These are phyloP conservation scores for Saccharum spontaneum DNA, from an alignment of 176 grass and related monocot species.

Conservation along the genomic window DNA sequence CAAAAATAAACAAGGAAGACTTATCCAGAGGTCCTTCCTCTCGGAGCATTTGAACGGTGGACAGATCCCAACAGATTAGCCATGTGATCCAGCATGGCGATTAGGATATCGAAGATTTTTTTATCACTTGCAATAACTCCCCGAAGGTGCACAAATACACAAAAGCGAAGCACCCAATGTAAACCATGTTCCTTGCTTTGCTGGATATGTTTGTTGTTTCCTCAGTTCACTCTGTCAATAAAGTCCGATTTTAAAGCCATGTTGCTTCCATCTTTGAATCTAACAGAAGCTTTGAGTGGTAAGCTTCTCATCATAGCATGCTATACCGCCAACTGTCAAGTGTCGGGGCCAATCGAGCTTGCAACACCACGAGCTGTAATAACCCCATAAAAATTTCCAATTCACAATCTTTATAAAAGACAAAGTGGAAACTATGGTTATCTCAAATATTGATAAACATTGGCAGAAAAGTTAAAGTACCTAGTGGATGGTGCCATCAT, in stretches of 20 bases:
- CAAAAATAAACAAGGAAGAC: neutral
- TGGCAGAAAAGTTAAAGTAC: constrained; percentile 18
- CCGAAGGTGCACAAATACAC: neutral
- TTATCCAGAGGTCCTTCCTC: neutral
- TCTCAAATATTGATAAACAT: constrained; percentile 10
- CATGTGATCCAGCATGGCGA: neutral
- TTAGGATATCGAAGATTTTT: neutral
- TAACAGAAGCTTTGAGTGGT: neutral
- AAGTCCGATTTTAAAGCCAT: neutral
- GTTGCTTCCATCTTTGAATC: neutral
- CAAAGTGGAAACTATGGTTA: neutral
- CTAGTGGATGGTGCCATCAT: constrained; percentile 26
- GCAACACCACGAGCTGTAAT: neutral
- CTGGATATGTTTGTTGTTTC: neutral
- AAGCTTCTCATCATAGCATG: neutral
- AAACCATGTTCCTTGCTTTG: neutral
- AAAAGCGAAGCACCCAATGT: neutral
- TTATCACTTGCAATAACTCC: neutral
- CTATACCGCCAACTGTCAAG: neutral
- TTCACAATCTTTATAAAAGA: neutral
- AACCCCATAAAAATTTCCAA: neutral
- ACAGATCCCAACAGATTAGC: neutral
- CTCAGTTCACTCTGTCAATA: neutral
- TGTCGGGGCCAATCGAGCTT: neutral
- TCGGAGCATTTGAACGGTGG: neutral